These are phyloP conservation scores for Malus hybrid DNA, from an alignment of 331 rosid genomes.

Conservation along the genomic window DNA sequence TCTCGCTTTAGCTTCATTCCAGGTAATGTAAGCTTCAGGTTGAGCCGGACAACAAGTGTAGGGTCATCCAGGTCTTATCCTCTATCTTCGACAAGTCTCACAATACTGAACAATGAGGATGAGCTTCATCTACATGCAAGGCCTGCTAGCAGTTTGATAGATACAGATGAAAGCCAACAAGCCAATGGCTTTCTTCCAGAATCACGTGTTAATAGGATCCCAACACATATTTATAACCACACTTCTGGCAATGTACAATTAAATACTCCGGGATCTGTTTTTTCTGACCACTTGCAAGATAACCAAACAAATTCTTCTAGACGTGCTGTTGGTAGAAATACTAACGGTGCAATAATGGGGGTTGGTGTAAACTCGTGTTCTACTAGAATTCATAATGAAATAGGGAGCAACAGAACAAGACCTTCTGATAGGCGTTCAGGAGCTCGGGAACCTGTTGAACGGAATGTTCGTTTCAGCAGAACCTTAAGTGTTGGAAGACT, in stretches of 20 bases:
- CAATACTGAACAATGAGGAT: constrained; percentile 54
- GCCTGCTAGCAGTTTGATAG: constrained; percentile 27
- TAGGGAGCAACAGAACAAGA: constrained; percentile 50
- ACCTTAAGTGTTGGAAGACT: constrained; percentile 98
- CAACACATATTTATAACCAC: constrained; percentile 34
- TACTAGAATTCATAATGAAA: constrained; percentile 37
- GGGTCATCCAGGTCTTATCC: constrained; percentile 82
- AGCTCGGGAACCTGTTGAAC: constrained; percentile 77
- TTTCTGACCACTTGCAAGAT: constrained; percentile 25
- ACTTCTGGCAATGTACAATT: constrained; percentile 38
- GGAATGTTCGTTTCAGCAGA: constrained; percentile 88
- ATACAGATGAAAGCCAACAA: constrained; percentile 44
- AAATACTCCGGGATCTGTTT: constrained; percentile 22
- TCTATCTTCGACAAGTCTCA: constrained; percentile 44
- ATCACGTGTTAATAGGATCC: constrained; percentile 27
- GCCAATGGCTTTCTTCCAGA: constrained; percentile 31
- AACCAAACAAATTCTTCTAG: constrained; percentile 33
- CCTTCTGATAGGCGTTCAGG: constrained; percentile 50
- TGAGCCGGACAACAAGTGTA: constrained; percentile 80
- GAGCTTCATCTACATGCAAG: constrained; percentile 37
- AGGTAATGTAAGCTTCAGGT: constrained; percentile 75
- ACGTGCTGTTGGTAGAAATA: constrained; percentile 34
- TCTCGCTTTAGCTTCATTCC: constrained; percentile 86
- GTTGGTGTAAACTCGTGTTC: constrained; percentile 37
- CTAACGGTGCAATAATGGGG: constrained; percentile 32